These are phyloP conservation scores for Boletus coccyginus DNA, from an alignment of 768 basidiomycete genomes.

Conservation along the genomic window DNA sequence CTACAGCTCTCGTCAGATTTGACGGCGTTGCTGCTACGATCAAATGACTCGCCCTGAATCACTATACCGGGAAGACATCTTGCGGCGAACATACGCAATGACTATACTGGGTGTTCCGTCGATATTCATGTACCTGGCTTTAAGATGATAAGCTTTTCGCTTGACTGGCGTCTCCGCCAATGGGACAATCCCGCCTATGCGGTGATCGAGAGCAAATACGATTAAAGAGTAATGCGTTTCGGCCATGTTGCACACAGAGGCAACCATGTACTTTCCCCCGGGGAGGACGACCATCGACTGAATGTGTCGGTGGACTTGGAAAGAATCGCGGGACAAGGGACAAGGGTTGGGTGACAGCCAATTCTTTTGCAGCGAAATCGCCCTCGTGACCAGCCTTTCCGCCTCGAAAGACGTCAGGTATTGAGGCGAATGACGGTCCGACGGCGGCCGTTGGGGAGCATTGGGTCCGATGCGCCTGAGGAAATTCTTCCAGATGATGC, in stretches of 20 bases:
- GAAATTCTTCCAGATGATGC: constrained; percentile 67
- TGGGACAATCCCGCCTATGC: constrained; percentile 36
- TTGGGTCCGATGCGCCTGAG: constrained; percentile 53
- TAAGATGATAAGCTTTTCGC: constrained; percentile 53
- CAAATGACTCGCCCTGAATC: constrained; percentile 15
- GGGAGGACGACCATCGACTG: constrained; percentile 58
- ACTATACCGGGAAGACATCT: constrained; percentile 19
- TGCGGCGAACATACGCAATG: constrained; percentile 50
- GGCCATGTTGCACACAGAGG: constrained; percentile 49
- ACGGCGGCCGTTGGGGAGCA: constrained; percentile 60
- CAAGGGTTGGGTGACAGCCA: constrained; percentile 47
- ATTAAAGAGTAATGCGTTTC: constrained; percentile 48
- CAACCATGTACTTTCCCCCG: constrained; percentile 66
- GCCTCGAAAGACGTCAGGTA: constrained; percentile 37
- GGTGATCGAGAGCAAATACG: constrained; percentile 58
- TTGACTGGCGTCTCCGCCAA: constrained; percentile 49
- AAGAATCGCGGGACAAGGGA: constrained; percentile 24
- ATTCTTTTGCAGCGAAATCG: constrained; percentile 57
- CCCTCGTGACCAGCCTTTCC: constrained; percentile 60
- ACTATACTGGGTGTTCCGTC: constrained; percentile 47
- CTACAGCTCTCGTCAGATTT: constrained; percentile 14
- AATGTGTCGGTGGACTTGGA: constrained; percentile 35
- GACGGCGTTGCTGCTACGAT: not conserved
- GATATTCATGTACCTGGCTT: constrained; percentile 58
- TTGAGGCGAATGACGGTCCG: constrained; percentile 40